Conservation (phyloP, 2,329 filamentous ascomycete genomes). For the Cytospora schulzeri region DNA sequence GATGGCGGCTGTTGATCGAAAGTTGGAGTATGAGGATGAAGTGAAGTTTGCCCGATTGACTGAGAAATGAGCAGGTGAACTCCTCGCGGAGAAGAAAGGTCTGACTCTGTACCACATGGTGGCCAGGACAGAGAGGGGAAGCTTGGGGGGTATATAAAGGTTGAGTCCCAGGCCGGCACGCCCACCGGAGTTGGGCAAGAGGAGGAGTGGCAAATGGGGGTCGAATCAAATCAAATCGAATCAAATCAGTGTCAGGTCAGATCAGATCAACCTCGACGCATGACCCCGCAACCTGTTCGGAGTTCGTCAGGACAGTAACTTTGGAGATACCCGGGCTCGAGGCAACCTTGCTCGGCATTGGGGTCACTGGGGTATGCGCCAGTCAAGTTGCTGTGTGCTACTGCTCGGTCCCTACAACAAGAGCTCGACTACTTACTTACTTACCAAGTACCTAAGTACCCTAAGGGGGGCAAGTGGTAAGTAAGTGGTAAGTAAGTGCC, state of each 20-base stretch:
- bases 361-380: not conserved
- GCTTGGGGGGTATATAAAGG: constrained; percentile 3
- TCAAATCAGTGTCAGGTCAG: not conserved
- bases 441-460: too few species aligned
- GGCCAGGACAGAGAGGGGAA: not conserved
- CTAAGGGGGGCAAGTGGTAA: too few species aligned
- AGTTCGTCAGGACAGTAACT: not conserved
- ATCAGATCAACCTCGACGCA: not conserved
- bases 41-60: not conserved
- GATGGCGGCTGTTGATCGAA: constrained; percentile 7
- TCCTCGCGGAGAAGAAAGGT: not conserved
- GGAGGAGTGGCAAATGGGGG: not conserved
- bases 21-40: not conserved
- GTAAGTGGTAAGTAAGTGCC: too few species aligned
- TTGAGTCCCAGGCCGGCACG: not conserved
- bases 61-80: not conserved
- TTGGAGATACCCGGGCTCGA: not conserved
- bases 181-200: not conserved
- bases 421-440: too few species aligned
- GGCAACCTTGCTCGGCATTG: not conserved
- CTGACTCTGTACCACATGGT: constrained; percentile 1
- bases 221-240: not conserved
- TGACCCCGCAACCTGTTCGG: not conserved
- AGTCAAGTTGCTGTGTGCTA: not conserved
- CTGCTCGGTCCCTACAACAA: not conserved